Conservation (phyloP, 495 filamentous ascomycete species). For the Penicillium egyptiacum region DNA sequence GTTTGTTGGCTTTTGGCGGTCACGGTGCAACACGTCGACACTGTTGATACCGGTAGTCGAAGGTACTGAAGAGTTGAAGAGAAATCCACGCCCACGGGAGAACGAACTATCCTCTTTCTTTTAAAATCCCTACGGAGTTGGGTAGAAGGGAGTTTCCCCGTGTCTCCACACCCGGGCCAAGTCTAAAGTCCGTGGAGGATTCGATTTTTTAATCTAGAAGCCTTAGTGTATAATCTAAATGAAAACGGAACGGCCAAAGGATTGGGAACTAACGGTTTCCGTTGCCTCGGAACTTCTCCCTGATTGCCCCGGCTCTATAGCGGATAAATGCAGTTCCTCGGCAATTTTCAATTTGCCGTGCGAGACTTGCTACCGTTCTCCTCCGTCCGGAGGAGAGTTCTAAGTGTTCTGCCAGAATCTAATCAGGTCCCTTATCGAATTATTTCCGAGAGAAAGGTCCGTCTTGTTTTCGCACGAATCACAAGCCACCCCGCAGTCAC, state of each 20-base stretch:
- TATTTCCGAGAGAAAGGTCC: background rate
- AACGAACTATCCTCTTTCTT: background rate
- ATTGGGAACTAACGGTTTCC: conserved; percentile 11
- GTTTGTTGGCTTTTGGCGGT: conserved; percentile 13
- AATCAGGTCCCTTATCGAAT: background rate
- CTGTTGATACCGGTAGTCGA: conserved; percentile 4
- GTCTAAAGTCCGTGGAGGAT: conserved; percentile 9
- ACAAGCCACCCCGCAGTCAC: background rate
- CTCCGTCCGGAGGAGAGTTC: background rate
- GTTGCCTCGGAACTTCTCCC: conserved; percentile 5
- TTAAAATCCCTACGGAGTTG: background rate
- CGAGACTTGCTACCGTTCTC: background rate
- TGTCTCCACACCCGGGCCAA: conserved; percentile 6
- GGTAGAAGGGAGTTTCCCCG: conserved; percentile 1
- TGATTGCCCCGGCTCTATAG: background rate
- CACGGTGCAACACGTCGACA: conserved; percentile 24
- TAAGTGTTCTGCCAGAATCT: background rate
- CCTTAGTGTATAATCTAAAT: background rate
- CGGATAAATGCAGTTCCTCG: conserved; percentile 15
- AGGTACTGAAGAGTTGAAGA: background rate
- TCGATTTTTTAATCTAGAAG: background rate
- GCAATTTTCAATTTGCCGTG: background rate
- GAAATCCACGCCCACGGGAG: conserved; percentile 2
- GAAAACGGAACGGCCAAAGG: background rate
- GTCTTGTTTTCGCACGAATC: conserved; percentile 19